Conservation (phyloP, 2,329 filamentous ascomycete genomes). For the Thyridium curvatum region DNA sequence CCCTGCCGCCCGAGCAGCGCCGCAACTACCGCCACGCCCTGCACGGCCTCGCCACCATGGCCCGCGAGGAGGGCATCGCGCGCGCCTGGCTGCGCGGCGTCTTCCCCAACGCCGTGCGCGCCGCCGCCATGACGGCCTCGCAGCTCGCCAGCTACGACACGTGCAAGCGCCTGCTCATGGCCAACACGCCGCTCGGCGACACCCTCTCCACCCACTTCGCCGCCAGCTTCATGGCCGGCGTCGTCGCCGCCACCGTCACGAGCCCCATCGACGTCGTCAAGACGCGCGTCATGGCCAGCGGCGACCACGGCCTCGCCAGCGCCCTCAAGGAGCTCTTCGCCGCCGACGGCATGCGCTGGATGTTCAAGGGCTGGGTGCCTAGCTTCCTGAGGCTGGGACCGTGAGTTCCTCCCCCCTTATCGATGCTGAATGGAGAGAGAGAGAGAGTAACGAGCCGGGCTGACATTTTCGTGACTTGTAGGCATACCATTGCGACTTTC, state of each 20-base stretch:
- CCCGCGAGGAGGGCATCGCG: slow-evolving; percentile 70
- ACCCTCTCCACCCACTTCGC: slow-evolving; percentile 72
- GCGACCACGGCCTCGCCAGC: slow-evolving; percentile 43
- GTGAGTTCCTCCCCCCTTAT: slow-evolving; percentile 28
- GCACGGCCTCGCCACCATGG: slow-evolving; percentile 81
- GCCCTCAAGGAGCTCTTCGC: slow-evolving; percentile 62
- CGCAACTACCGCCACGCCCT: slow-evolving; percentile 87
- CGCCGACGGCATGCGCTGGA: slow-evolving; percentile 69
- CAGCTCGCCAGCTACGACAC: slow-evolving; percentile 82
- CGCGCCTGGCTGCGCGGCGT: slow-evolving; percentile 74
- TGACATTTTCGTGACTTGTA: slow-evolving; percentile 20
- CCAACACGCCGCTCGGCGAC: slow-evolving; percentile 61
- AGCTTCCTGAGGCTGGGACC: slow-evolving; percentile 60
- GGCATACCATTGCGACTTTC: slow-evolving; percentile 82
- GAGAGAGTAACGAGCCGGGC: too few species aligned
- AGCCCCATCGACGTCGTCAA: slow-evolving; percentile 86
- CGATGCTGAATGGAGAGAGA: too few species aligned
- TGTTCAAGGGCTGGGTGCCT: slow-evolving; percentile 90
- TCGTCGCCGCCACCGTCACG: slow-evolving; percentile 79
- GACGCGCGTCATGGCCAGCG: slow-evolving; percentile 71
- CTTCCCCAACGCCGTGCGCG: slow-evolving; percentile 74
- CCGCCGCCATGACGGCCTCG: slow-evolving; percentile 80
- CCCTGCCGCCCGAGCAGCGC: slow-evolving; percentile 65
- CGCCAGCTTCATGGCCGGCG: slow-evolving; percentile 70
- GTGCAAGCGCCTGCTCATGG: slow-evolving; percentile 66